These are phyloP conservation scores for Brassica hybrid DNA, from an alignment of 441 rosid genomes.

Conservation along the genomic window DNA sequence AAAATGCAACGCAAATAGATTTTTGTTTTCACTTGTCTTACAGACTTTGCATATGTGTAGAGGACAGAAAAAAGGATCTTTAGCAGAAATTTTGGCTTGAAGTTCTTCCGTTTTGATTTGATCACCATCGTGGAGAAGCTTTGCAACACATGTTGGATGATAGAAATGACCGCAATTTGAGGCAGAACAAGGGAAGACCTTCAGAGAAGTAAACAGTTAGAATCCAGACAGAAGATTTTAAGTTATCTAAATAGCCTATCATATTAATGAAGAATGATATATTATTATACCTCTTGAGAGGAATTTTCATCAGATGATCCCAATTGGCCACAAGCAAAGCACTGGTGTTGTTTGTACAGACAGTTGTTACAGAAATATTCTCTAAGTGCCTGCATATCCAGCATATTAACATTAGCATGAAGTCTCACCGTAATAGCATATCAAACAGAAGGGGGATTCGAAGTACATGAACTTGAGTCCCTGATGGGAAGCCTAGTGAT, in stretches of 20 bases:
- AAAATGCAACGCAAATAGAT: conserved; percentile 52
- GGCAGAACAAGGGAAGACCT: conserved; percentile 72
- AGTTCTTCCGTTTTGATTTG: conserved; percentile 48
- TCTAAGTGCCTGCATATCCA: conserved; percentile 53
- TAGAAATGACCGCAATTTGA: conserved; percentile 76
- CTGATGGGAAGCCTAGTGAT: conserved; percentile 56
- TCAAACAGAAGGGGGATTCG: conserved; percentile 14
- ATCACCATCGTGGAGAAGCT: conserved; percentile 51
- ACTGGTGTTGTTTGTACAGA: conserved; percentile 60
- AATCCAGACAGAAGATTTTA: background rate
- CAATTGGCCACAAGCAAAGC: conserved; percentile 69
- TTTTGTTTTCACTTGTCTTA: conserved; percentile 52
- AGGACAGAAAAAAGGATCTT: conserved; percentile 68
- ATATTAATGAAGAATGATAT: background rate
- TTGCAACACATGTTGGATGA: conserved; percentile 72
- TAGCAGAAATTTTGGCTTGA: conserved; percentile 50
- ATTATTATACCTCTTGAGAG: conserved; percentile 57
- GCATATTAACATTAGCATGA: conserved; percentile 23
- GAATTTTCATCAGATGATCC: conserved; percentile 61
- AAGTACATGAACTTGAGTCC: conserved; percentile 57
- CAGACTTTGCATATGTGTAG: conserved; percentile 65
- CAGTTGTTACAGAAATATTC: conserved; percentile 62
- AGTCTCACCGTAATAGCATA: conserved; percentile 23
- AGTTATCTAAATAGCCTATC: background rate
- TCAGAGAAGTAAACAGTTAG: conserved; percentile 18